Percentiles rank a stretch among this genome's conserved stretches.
Evolutionary conservation across 805 yeast genomes (phyloP).

Genomic region (Schwanniomyces yamadae): DNA sequence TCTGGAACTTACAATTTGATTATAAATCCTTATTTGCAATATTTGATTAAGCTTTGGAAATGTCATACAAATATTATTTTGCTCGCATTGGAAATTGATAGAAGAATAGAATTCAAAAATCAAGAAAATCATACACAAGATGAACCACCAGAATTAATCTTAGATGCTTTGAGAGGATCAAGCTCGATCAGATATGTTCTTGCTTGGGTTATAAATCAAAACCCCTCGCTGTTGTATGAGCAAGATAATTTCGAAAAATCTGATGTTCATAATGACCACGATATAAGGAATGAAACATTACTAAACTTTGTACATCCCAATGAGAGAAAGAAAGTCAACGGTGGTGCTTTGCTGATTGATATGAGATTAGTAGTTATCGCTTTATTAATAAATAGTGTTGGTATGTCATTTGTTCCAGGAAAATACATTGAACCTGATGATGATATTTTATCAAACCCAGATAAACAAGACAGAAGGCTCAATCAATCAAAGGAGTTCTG

Average conservation of each 20-base stretch:
- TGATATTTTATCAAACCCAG: constrained; percentile 8
- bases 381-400: constrained; percentile 33
- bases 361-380: constrained; percentile 59
- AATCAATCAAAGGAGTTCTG: constrained; percentile 20
- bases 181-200: constrained; percentile 61
- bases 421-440: not conserved
- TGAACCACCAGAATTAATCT: constrained; percentile 33
- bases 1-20: constrained; percentile 35
- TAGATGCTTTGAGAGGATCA: constrained; percentile 52
- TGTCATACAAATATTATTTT: constrained; percentile 58
- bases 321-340: constrained; percentile 54
- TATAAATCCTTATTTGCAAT: constrained; percentile 61
- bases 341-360: constrained; percentile 60
- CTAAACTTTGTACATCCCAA: constrained; percentile 64
- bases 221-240: constrained; percentile 16
- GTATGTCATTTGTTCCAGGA: constrained; percentile 14
- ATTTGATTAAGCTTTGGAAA: constrained; percentile 64
- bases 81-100: constrained; percentile 55
- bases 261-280: constrained; percentile 37
- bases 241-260: constrained; percentile 3
- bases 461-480: constrained; percentile 15
- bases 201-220: constrained; percentile 52
- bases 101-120: constrained; percentile 31
- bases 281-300: constrained; percentile 57
- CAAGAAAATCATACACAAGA: constrained; percentile 22